Conservation (phyloP, 208 protist species). For the Trypanosoma conorhini region DNA sequence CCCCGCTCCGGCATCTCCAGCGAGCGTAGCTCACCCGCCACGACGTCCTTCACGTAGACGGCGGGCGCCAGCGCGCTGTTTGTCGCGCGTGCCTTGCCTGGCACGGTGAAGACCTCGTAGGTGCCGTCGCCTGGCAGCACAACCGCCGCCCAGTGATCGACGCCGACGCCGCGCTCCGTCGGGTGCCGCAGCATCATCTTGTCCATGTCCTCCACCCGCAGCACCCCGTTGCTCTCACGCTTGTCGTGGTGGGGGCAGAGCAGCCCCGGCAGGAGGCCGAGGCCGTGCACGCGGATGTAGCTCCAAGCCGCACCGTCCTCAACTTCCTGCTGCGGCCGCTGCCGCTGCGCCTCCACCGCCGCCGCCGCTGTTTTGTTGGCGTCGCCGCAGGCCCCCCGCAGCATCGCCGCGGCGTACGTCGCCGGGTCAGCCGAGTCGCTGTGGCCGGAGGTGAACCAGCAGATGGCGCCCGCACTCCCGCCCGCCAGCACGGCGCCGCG, state of each 20-base stretch:
- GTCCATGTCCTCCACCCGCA: slow-evolving; percentile 74
- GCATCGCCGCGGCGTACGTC: slow-evolving; percentile 62
- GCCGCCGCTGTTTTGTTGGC: not conserved
- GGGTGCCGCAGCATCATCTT: slow-evolving; percentile 90
- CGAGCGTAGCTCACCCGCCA: slow-evolving; percentile 38
- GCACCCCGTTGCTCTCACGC: slow-evolving; percentile 70
- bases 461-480: slow-evolving; percentile 88
- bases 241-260: slow-evolving; percentile 87
- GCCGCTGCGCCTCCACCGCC: too few relatives aligned
- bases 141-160: slow-evolving; percentile 89
- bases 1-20: slow-evolving; percentile 33
- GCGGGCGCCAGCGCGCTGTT: slow-evolving; percentile 30
- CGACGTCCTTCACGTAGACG: slow-evolving; percentile 73
- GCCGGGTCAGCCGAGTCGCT: slow-evolving; percentile 88
- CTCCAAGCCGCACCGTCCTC: slow-evolving; percentile 40
- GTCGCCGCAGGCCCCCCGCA: slow-evolving; percentile 24
- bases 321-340: not conserved
- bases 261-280: slow-evolving; percentile 79
- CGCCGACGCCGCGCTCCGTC: slow-evolving; percentile 79
- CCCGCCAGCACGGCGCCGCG: slow-evolving; percentile 69
- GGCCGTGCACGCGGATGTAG: slow-evolving; percentile 86
- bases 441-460: slow-evolving; percentile 90
- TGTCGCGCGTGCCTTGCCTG: slow-evolving; percentile 45
- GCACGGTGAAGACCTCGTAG: slow-evolving; percentile 65
- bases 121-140: slow-evolving; percentile 64